phyloP scores from a whole-genome alignment of 306 rosid genomes.

The Gleditsia sinensis region DNA sequence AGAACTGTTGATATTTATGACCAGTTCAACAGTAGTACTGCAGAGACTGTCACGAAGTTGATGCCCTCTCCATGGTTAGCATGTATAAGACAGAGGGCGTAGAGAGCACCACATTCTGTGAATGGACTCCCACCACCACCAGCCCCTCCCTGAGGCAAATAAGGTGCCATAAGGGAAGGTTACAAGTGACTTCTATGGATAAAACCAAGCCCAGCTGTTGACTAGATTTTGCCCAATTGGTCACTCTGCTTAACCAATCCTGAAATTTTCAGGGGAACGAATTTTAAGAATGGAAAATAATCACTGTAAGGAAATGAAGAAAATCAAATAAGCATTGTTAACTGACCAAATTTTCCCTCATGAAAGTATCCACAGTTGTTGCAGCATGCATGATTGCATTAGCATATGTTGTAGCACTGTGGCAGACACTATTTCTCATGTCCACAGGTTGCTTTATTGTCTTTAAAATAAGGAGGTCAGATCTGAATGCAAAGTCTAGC shows the following conservation, averaged over 20 bases:
- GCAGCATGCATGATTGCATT: constrained; percentile 99
- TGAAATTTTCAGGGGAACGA: constrained; percentile 36
- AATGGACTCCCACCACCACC: constrained; percentile 97
- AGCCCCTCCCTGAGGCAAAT: constrained; percentile 91
- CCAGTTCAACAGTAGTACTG: constrained; percentile 90
- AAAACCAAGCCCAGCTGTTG: constrained; percentile 97
- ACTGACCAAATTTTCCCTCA: constrained; percentile 91
- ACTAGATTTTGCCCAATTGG: constrained; percentile 98
- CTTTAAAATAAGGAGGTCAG: constrained; percentile 96
- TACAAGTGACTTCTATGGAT: constrained; percentile 96
- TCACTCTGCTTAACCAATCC: constrained; percentile 99
- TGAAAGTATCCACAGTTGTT: constrained; percentile 92
- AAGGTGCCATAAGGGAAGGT: constrained; percentile 97
- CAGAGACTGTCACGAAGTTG: constrained; percentile 93
- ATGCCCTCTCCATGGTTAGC: constrained; percentile 99
- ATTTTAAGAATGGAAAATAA: constrained; percentile 19
- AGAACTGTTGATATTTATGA: constrained; percentile 14
- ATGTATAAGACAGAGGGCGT: constrained; percentile 96
- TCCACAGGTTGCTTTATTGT: constrained; percentile 97
- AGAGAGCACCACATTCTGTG: constrained; percentile 96
- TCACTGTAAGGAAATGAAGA: neutral
- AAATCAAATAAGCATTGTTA: neutral
- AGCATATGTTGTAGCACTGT: constrained; percentile 94
- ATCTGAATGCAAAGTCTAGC: constrained; percentile 52
- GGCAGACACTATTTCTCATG: constrained; percentile 98